phyloP scores from a whole-genome alignment of 495 filamentous ascomycete genomes.

The Neurospora hispaniola region DNA sequence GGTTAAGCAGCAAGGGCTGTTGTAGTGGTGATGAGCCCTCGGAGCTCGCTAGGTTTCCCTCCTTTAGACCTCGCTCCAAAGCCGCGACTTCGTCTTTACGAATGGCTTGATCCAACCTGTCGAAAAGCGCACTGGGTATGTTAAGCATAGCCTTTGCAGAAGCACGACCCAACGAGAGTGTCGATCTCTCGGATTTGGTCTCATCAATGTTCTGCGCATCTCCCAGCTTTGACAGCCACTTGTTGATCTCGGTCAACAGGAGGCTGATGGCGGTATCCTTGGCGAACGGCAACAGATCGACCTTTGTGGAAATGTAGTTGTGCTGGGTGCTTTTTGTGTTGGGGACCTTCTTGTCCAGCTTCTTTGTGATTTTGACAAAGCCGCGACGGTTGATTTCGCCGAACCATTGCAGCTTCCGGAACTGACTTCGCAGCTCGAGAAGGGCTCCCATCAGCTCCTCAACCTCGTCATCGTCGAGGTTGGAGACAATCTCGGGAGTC shows the following conservation, averaged over 20 bases:
- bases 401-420: conserved; percentile 93
- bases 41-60: conserved; percentile 41
- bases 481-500: conserved; percentile 35
- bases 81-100: conserved; percentile 57
- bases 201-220: conserved; percentile 64
- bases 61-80: conserved; percentile 48
- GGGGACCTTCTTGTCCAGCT: conserved; percentile 83
- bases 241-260: conserved; percentile 70
- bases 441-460: conserved; percentile 84
- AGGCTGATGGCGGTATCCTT: conserved; percentile 56
- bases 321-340: conserved; percentile 53
- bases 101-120: conserved; percentile 67
- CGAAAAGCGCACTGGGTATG: conserved; percentile 52
- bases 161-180: conserved; percentile 58
- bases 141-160: conserved; percentile 61
- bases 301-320: conserved; percentile 75
- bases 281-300: conserved; percentile 75
- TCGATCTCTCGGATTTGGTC: conserved; percentile 57
- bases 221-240: conserved; percentile 74
- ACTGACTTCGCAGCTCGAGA: conserved; percentile 72
- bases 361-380: conserved; percentile 97
- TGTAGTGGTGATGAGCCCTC: conserved; percentile 31
- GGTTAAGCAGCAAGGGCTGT: conserved; percentile 57
- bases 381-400: conserved; percentile 92
- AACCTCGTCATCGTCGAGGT: conserved; percentile 59